Conservation (phyloP, 2,329 filamentous ascomycete genomes). For the Didymella pinodella region DNA sequence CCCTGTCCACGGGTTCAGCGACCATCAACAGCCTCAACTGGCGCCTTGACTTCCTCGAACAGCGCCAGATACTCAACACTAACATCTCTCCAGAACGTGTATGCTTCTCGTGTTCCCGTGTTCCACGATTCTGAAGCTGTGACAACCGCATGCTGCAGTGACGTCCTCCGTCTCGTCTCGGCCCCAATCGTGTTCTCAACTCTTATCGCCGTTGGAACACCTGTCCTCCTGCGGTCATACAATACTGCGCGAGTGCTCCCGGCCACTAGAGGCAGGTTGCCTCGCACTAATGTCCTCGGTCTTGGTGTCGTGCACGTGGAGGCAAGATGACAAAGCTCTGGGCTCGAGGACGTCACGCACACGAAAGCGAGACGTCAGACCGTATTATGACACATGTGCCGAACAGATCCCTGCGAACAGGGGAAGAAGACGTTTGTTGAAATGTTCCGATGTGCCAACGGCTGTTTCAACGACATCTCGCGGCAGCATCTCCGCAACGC, state of each 20-base stretch:
- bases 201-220: conserved; percentile 3
- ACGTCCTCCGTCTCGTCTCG: conserved; percentile 4
- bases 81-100: background rate
- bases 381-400: background rate
- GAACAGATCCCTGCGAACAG: background rate
- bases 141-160: conserved; percentile 4
- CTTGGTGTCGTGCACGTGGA: background rate
- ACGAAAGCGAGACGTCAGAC: background rate
- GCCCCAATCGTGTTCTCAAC: conserved; percentile 9
- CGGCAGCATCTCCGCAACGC: background rate
- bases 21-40: conserved; percentile 1
- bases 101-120: background rate
- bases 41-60: background rate
- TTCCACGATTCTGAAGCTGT: conserved; percentile 3
- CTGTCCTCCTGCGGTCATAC: background rate
- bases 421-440: background rate
- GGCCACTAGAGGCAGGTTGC: background rate
- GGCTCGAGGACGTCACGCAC: background rate
- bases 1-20: background rate
- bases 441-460: background rate
- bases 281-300: background rate
- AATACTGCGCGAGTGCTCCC: background rate
- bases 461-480: background rate
- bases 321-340: background rate
- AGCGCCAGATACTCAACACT: background rate